Percentiles rank a stretch among this genome's conserved stretches.
These are phyloP conservation scores for Drosera capensis DNA, from an alignment of 148 eudicot species.

Conservation along the genomic window DNA sequence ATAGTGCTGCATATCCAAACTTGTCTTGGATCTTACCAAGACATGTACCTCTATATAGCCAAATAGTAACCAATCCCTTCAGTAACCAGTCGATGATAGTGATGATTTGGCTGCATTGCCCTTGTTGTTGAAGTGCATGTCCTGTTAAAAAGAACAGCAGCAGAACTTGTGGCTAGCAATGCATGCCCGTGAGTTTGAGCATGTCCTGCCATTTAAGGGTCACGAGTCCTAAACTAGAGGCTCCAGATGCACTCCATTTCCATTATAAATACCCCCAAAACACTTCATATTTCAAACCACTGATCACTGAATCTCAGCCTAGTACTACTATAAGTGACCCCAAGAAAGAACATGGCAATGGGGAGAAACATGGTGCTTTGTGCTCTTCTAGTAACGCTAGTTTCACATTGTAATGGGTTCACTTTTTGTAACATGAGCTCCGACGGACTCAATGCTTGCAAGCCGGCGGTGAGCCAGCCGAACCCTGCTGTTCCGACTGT, in stretches of 20 bases:
- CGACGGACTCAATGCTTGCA: slow-evolving; percentile 21
- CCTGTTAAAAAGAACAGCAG: too few relatives aligned
- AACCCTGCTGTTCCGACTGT: slow-evolving; percentile 22
- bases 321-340: not conserved
- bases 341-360: slow-evolving; percentile 1
- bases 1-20: too few relatives aligned
- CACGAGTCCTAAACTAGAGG: slow-evolving; percentile 18
- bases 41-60: too few relatives aligned
- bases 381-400: slow-evolving; percentile 14
- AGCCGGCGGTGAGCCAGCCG: slow-evolving; percentile 18
- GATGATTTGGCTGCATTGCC: too few relatives aligned
- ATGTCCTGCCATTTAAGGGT: slow-evolving; percentile 4
- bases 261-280: not conserved
- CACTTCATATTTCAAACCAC: not conserved
- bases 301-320: not conserved
- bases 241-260: not conserved
- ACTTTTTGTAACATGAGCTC: slow-evolving; percentile 27
- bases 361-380: slow-evolving; percentile 7
- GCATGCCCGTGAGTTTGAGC: not conserved
- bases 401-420: slow-evolving; percentile 13
- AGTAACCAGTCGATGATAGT: too few relatives aligned
- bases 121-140: too few relatives aligned
- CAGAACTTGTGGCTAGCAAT: too few relatives aligned
- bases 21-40: too few relatives aligned
- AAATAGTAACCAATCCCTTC: too few relatives aligned